Conservation (phyloP, 352 stramenopile species). For the Globisporangium carolinianum region DNA sequence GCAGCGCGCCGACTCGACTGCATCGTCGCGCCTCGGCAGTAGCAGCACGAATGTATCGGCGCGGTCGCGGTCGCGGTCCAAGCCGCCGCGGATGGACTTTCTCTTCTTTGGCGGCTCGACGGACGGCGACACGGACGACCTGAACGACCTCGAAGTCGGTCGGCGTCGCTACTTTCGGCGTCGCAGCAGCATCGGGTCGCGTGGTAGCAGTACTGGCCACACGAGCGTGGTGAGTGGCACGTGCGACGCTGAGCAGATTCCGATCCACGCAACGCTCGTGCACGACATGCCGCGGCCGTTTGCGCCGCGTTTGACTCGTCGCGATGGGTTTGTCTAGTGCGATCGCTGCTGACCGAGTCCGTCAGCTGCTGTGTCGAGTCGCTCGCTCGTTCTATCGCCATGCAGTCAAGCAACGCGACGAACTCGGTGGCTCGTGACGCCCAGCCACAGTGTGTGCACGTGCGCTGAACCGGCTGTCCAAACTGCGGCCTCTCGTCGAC, state of each 20-base stretch:
- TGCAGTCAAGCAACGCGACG: too few relatives aligned
- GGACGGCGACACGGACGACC: conserved; percentile 22
- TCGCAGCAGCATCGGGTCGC: not conserved
- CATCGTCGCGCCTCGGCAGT: not conserved
- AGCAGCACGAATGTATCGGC: not conserved
- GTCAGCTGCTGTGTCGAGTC: too few relatives aligned
- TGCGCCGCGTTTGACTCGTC: conserved; percentile 10
- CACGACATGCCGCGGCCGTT: conserved; percentile 36
- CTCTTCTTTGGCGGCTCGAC: conserved; percentile 49
- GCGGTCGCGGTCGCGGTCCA: not conserved
- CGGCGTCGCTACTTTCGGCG: conserved; percentile 11
- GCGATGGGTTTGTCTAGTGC: too few relatives aligned
- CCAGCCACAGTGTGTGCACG: too few relatives aligned
- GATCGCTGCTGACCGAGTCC: too few relatives aligned
- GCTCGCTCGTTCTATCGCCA: too few relatives aligned
- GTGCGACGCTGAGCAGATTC: conserved; percentile 10
- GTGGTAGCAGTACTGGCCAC: too few relatives aligned
- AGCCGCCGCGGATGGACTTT: conserved; percentile 35
- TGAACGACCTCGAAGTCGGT: conserved; percentile 24
- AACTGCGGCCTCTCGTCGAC: too few relatives aligned
- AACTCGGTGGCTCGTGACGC: too few relatives aligned
- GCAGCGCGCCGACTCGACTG: conserved; percentile 2
- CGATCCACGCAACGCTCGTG: conserved; percentile 35
- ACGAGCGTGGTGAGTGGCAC: not conserved
- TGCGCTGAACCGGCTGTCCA: too few relatives aligned